These are phyloP conservation scores for Diaporthe sp. DNA, from an alignment of 2,329 filamentous ascomycete species.

Conservation along the genomic window DNA sequence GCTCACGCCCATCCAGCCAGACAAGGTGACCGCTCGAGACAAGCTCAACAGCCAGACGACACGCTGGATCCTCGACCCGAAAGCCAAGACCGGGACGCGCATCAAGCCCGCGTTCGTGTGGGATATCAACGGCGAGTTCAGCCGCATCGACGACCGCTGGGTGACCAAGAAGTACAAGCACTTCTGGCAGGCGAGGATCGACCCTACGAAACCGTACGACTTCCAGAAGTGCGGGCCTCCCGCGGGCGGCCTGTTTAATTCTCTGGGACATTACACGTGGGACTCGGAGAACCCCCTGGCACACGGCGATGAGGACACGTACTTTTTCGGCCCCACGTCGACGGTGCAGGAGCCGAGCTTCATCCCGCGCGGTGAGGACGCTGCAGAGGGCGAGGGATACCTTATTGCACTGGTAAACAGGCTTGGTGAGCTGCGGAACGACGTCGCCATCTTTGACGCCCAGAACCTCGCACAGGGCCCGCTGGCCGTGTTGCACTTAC, in stretches of 20 bases:
- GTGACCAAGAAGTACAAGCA: conserved; percentile 55
- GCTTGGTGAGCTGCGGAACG: conserved; percentile 56
- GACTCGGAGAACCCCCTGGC: conserved; percentile 37
- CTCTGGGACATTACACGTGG: conserved; percentile 57
- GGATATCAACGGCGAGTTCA: conserved; percentile 60
- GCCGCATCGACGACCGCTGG: conserved; percentile 59
- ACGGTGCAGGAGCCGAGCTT: conserved; percentile 66
- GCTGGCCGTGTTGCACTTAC: conserved; percentile 52
- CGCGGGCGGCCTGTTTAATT: conserved; percentile 57
- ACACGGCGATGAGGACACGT: conserved; percentile 51
- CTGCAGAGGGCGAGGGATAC: conserved; percentile 61
- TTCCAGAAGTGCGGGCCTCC: conserved; percentile 55
- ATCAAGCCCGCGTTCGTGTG: conserved; percentile 49
- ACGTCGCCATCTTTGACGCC: conserved; percentile 56
- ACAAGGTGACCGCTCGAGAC: conserved; percentile 41
- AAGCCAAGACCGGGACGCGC: conserved; percentile 48
- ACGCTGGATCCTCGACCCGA: conserved; percentile 53
- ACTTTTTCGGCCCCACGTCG: conserved; percentile 54
- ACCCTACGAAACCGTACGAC: conserved; percentile 52
- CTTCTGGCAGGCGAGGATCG: conserved; percentile 57
- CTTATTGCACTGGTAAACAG: conserved; percentile 57
- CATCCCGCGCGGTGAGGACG: conserved; percentile 53
- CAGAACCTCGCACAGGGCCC: conserved; percentile 50
- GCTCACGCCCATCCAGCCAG: conserved; percentile 31
- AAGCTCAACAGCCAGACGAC: conserved; percentile 52